Percentiles rank a stretch among this genome's conserved stretches.
Evolutionary conservation across 768 basidiomycete genomes (phyloP).

Genomic region (Russula olivacea): DNA sequence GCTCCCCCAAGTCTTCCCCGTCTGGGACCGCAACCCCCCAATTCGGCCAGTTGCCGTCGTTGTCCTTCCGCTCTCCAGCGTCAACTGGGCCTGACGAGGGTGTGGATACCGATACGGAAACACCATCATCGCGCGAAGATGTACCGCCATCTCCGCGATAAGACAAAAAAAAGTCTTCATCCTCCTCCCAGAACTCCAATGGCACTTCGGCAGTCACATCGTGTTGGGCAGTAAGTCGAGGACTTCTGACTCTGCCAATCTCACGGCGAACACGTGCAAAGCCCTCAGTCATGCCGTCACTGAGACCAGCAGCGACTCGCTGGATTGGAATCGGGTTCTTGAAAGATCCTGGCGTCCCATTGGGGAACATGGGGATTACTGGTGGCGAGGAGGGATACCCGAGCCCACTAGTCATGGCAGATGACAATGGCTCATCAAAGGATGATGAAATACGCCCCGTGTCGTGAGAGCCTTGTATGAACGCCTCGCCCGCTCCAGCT

Average conservation of each 20-base stretch:
- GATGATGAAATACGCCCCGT: constrained; percentile 45
- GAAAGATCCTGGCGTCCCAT: constrained; percentile 45
- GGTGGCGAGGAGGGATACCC: constrained; percentile 41
- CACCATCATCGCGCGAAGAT: constrained; percentile 29
- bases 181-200: constrained; percentile 61
- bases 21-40: constrained; percentile 32
- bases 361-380: constrained; percentile 76
- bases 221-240: constrained; percentile 32
- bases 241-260: constrained; percentile 47
- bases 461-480: constrained; percentile 50
- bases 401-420: constrained; percentile 61
- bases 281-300: constrained; percentile 54
- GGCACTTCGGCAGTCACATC: constrained; percentile 37
- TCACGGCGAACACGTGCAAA: constrained; percentile 54
- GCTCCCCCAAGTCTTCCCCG: constrained; percentile 34
- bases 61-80: constrained; percentile 26
- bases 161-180: constrained; percentile 50
- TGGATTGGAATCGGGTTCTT: constrained; percentile 53
- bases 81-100: constrained; percentile 36
- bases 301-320: constrained; percentile 44
- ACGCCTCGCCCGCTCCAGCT: constrained; percentile 39
- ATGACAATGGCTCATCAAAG: constrained; percentile 75
- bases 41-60: constrained; percentile 28
- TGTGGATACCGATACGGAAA: constrained; percentile 36
- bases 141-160: constrained; percentile 17